Evolutionary conservation across 2,329 filamentous ascomycete species (phyloP).

Genomic region (Dactylellina haptotyla): DNA sequence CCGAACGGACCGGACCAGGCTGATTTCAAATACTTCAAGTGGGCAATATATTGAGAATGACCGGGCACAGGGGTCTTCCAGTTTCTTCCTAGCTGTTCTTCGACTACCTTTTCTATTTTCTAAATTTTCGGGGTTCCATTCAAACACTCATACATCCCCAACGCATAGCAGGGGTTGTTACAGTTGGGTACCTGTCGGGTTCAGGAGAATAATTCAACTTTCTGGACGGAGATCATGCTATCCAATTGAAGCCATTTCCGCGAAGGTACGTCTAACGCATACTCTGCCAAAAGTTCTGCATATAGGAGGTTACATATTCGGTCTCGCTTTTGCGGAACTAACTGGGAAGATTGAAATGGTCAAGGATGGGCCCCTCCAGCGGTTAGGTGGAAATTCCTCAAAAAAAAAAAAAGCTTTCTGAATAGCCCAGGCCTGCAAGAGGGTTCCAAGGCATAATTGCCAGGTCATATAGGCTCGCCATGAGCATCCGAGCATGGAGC

Average conservation of each 20-base stretch:
- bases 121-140: too few relatives aligned
- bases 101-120: too few relatives aligned
- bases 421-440: slow-evolving; percentile 16
- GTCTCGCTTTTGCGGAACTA: slow-evolving; percentile 31
- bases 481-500: slow-evolving; percentile 39
- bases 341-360: slow-evolving; percentile 40
- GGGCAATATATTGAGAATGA: slow-evolving; percentile 48
- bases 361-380: slow-evolving; percentile 15
- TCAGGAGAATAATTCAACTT: slow-evolving; percentile 28
- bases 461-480: slow-evolving; percentile 38
- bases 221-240: slow-evolving; percentile 30
- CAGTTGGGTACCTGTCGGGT: slow-evolving; percentile 26
- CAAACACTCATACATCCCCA: too few relatives aligned
- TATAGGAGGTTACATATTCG: neutral
- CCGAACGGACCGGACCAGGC: slow-evolving; percentile 34
- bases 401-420: slow-evolving; percentile 24
- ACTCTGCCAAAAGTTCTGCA: neutral
- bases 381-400: slow-evolving; percentile 14
- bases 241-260: slow-evolving; percentile 20
- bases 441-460: slow-evolving; percentile 42
- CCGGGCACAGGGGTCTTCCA: slow-evolving; percentile 33
- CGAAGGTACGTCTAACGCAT: slow-evolving; percentile 12
- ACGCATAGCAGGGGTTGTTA: slow-evolving; percentile 34
- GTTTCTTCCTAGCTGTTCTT: neutral
- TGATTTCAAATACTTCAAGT: slow-evolving; percentile 52